These are phyloP conservation scores for Coprinopsis cinerea DNA, from an alignment of 768 basidiomycete species.

Conservation along the genomic window DNA sequence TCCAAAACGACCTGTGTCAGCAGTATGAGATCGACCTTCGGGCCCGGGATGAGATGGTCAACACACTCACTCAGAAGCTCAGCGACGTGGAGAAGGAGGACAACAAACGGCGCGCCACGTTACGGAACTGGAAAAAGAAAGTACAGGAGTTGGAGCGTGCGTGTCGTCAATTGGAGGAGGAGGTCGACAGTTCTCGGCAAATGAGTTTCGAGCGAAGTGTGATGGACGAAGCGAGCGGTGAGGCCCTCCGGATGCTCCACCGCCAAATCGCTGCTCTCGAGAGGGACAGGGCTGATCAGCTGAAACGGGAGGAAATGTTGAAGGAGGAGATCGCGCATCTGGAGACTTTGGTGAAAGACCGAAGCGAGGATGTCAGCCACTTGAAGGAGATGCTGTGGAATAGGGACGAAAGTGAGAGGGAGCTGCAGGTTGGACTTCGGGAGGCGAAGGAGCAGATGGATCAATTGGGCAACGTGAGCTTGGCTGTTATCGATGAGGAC, in stretches of 20 bases:
- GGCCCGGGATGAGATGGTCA: constrained; percentile 69
- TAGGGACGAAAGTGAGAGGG: constrained; percentile 48
- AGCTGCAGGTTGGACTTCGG: constrained; percentile 46
- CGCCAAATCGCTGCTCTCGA: constrained; percentile 73
- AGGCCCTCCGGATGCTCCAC: constrained; percentile 76
- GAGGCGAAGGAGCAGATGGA: constrained; percentile 59
- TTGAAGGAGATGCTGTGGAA: constrained; percentile 40
- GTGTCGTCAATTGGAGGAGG: constrained; percentile 70
- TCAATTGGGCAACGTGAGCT: constrained; percentile 43
- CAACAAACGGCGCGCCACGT: constrained; percentile 45
- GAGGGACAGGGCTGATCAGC: constrained; percentile 50
- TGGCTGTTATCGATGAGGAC: constrained; percentile 36
- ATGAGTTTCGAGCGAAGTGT: constrained; percentile 77
- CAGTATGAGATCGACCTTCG: constrained; percentile 74
- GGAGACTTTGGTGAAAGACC: constrained; percentile 41
- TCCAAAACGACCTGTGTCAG: constrained; percentile 68
- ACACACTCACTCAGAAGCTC: constrained; percentile 50
- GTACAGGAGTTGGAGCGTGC: constrained; percentile 67
- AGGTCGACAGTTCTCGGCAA: constrained; percentile 79
- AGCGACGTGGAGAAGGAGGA: constrained; percentile 56
- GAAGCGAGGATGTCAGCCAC: constrained; percentile 36
- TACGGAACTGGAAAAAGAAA: constrained; percentile 70
- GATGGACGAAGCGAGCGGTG: constrained; percentile 78
- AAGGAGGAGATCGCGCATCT: constrained; percentile 43
- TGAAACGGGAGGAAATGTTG: constrained; percentile 35